A percentile compares a stretch with the other conserved stretches of the same genome.
Evolutionary conservation across 1,139 yeast genomes (phyloP).

Genomic region (Scheffersomyces cryptocercus): DNA sequence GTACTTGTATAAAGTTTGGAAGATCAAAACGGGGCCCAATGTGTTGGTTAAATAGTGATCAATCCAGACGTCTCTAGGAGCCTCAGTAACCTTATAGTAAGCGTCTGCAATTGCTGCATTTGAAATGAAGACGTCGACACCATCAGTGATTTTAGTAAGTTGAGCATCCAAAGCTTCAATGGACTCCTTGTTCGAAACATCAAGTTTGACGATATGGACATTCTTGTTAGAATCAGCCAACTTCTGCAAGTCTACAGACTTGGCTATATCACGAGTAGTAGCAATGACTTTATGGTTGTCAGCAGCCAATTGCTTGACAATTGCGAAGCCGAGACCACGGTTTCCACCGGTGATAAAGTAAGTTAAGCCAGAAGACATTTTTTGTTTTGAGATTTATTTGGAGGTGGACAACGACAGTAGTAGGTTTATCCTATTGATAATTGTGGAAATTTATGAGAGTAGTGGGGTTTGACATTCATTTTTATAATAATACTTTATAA

Average conservation of each 20-base stretch:
- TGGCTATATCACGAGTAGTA: slow-evolving; percentile 13
- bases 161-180: slow-evolving; percentile 23
- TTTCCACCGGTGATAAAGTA: slow-evolving; percentile 28
- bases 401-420: not conserved
- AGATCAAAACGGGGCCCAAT: slow-evolving; percentile 4
- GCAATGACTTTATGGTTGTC: slow-evolving; percentile 22
- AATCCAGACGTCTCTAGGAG: slow-evolving; percentile 1
- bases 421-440: no score
- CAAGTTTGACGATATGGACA: slow-evolving; percentile 6
- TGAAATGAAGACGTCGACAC: slow-evolving; percentile 4
- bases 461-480: no score
- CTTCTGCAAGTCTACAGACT: slow-evolving; percentile 12
- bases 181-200: slow-evolving; percentile 3
- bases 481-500: no score
- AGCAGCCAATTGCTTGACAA: slow-evolving; percentile 18
- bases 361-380: slow-evolving; percentile 1
- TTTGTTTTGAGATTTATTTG: not conserved
- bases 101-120: slow-evolving; percentile 4
- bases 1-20: slow-evolving; percentile 3
- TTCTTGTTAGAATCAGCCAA: slow-evolving; percentile 7
- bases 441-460: no score
- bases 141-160: slow-evolving; percentile 1
- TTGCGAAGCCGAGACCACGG: slow-evolving; percentile 31
- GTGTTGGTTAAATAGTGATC: slow-evolving; percentile 3
- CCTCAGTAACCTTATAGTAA: not conserved